These are phyloP conservation scores for Spathaspora girioi DNA, from an alignment of 805 yeast genomes.

Conservation along the genomic window DNA sequence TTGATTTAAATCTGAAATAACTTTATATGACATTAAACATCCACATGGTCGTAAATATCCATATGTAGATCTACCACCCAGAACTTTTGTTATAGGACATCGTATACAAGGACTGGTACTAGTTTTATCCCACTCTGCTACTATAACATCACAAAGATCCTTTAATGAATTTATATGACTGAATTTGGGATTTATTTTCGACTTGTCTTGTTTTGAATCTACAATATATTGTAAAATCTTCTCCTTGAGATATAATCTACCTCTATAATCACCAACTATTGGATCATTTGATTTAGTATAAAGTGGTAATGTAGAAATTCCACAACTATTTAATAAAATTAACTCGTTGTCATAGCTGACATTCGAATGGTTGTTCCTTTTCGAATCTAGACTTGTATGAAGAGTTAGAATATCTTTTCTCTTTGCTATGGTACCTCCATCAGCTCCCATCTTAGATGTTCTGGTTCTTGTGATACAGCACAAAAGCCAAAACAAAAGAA, in stretches of 20 bases:
- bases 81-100: conserved; percentile 30
- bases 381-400: conserved; percentile 9
- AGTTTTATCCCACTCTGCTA: conserved; percentile 15
- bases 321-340: conserved; percentile 46
- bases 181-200: conserved; percentile 15
- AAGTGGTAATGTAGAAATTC: conserved; percentile 41
- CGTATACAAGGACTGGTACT: conserved; percentile 11
- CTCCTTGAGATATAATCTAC: conserved; percentile 63
- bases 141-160: conserved; percentile 23
- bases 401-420: conserved; percentile 46
- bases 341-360: conserved; percentile 16
- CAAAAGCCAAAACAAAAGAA: background rate
- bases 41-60: conserved; percentile 37
- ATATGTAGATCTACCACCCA: conserved; percentile 13
- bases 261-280: conserved; percentile 66
- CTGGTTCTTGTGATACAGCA: no score
- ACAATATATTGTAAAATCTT: conserved; percentile 56
- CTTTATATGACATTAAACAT: conserved; percentile 28
- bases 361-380: background rate
- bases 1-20: conserved; percentile 15
- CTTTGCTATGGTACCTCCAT: conserved; percentile 71
- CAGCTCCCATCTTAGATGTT: conserved; percentile 38
- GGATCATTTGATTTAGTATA: conserved; percentile 29
- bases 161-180: conserved; percentile 20
- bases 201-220: conserved; percentile 21